phyloP scores from a whole-genome alignment of 805 yeast species.

The Cyberlindnera sargentensis region DNA sequence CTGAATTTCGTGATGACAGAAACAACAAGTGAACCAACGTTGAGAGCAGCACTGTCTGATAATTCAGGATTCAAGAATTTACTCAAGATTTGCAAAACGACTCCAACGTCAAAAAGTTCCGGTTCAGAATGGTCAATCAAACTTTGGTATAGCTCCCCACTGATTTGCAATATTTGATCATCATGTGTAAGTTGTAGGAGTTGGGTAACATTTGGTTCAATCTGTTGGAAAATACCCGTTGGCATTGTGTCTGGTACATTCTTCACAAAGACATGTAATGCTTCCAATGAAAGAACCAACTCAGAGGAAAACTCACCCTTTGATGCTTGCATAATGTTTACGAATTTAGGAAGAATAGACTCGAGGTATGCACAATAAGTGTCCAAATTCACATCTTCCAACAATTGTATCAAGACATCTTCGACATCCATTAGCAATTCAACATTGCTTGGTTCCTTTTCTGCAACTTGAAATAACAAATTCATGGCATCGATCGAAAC shows the following conservation, averaged over 20 bases:
- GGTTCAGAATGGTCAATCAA: conserved; percentile 36
- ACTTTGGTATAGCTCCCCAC: conserved; percentile 66
- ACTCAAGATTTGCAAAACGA: conserved; percentile 57
- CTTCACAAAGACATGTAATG: conserved; percentile 43
- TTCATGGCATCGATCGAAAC: conserved; percentile 32
- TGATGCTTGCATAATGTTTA: conserved; percentile 30
- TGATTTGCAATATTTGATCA: conserved; percentile 68
- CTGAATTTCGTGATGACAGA: conserved; percentile 51
- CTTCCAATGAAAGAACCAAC: conserved; percentile 50
- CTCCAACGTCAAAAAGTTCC: conserved; percentile 11
- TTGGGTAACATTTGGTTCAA: conserved; percentile 34
- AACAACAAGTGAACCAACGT: conserved; percentile 59
- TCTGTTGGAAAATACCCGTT: conserved; percentile 31
- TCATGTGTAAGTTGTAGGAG: conserved; percentile 44
- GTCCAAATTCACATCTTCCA: conserved; percentile 38
- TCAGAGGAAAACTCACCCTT: conserved; percentile 50
- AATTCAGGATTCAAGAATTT: conserved; percentile 64
- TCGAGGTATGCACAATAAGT: conserved; percentile 43
- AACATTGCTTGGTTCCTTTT: conserved; percentile 68
- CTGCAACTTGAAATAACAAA: conserved; percentile 56
- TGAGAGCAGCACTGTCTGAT: conserved; percentile 76
- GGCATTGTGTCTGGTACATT: conserved; percentile 36
- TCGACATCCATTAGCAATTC: conserved; percentile 60
- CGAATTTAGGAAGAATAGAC: conserved; percentile 44
- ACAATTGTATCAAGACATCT: conserved; percentile 58